Base-by-base conservation (phyloP, 192 early-diverging fungal species). In the Backusella australiensis region DNA sequence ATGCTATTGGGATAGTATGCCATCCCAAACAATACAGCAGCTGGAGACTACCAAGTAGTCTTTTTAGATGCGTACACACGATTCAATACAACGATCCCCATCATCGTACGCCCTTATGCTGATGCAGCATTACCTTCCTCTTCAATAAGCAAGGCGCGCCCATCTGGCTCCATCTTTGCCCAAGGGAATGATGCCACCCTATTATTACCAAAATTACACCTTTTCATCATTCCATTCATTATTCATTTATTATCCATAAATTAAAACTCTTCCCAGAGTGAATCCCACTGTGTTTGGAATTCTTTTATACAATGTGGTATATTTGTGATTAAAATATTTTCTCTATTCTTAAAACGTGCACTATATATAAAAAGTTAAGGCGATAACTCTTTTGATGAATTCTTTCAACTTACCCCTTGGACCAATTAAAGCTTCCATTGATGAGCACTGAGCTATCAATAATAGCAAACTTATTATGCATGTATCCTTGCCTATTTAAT, bases 381-480 rank as follows among this genome's bases (percentile, higher is more conserved):
- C 0, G 53, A 56, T 34, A 21, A 53, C 19, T 65, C 5, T 26
- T 9, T 26, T n/a, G 23, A 59, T 53, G 21, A 26, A 59, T 26
- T 9, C n/a, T 72, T 32, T 32, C 32, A 32, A 32, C 14, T 75
- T 79, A 84, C 82, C 77, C 85, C 26, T 89, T 89, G 6, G 86
- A 85, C 88, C 88, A 89, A 79, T 89, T 89, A 76, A 83, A 89
- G 12, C 90, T 91, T 1, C 92, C 92, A 39, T 85, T 82, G 79
- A 89, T 88, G 8, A 92, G 80, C 15, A 87, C 78, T 35, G 80
- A 75, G 49, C 82, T 77, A 77, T 91, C 89, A 41, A 91, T 83
- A 26, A 91, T 75, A 2, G 89, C 91, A 81, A 93, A 93, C 77
- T 93, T 93, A 71, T 91, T 86, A 72, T 93, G 92, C 92, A 93